Evolutionary conservation across 768 basidiomycete species (phyloP), one percentile per base, ranked within the genome.

Genomic region (Amanita molliuscula): DNA sequence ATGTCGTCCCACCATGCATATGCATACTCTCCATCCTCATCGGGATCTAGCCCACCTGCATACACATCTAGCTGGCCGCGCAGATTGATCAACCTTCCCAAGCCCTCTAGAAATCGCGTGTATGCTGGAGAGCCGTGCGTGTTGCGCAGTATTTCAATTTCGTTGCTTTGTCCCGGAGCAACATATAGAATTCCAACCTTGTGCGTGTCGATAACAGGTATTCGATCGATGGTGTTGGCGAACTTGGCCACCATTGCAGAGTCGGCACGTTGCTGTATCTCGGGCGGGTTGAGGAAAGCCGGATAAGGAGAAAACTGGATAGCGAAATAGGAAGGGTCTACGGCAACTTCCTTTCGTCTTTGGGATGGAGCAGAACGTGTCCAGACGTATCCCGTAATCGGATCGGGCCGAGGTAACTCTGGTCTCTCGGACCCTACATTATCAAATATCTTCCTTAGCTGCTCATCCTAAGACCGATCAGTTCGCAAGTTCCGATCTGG

Each of bases 1-100:
- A 97, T 93, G 59, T 97, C 93, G 63, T 98, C 93, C 90, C 94
- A 96, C 94, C 95, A 99, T 0, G 94, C 92, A 61, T 98, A 98
- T 0, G 95, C 90, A 61, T 94, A 96, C 65, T 93, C 88, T 11
- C 96, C 96, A 59, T 99, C 93, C 58, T 87, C 80, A 53, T 92
- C 88, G 6, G 90, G 81, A 60, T 92, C 85, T 21, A 98, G 74
- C 3, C 92, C 90, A 6, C 94, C 96, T 2, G 88, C 87, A 63
- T 94, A 96, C 15, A 98, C 82, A 60, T 95, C 93, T 8, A 85
- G 75, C 63, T 95, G 92, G 8, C 89, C 91, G 15, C 90, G 82
- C 16, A 97, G 71, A 55, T 87, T 81, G 62, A 97, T 89, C 50
- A 98, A 72, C 43, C 86, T 71, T 1, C 95, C 96, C 11, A 99